phyloP scores from a whole-genome alignment of 129 eudicot species.

The Saussurea involucrata region DNA sequence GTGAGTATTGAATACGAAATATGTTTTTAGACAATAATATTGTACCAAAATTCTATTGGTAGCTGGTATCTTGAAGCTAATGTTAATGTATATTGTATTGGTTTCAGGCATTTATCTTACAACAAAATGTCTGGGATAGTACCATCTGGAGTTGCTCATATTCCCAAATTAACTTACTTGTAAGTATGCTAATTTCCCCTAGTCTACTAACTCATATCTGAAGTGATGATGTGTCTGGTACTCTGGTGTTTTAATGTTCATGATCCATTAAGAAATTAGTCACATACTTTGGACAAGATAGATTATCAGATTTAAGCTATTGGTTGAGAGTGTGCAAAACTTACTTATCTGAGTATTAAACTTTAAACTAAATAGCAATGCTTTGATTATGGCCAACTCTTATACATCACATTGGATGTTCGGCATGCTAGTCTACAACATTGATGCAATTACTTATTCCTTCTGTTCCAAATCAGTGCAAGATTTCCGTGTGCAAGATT shows the following conservation, averaged over 20 bases:
- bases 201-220: neutral
- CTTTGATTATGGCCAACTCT: neutral
- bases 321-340: neutral
- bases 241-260: neutral
- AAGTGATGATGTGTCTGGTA: too few relatives aligned
- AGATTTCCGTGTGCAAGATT: neutral
- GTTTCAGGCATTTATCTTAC: slow-evolving; percentile 77
- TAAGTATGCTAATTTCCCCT: slow-evolving; percentile 37
- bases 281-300: neutral
- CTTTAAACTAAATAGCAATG: neutral
- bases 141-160: slow-evolving; percentile 78
- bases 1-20: slow-evolving; percentile 47
- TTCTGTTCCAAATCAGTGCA: neutral
- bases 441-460: neutral
- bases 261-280: neutral
- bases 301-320: neutral
- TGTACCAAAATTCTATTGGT: neutral
- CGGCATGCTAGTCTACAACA: neutral
- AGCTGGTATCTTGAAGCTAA: neutral
- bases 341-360: neutral
- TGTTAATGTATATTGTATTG: neutral
- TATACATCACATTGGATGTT: neutral
- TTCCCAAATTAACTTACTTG: slow-evolving; percentile 88
- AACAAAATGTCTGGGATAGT: slow-evolving; percentile 95
- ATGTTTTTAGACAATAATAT: neutral